Conservation (phyloP, 257 asterid species). For the Schizonepeta tenuifolia region DNA sequence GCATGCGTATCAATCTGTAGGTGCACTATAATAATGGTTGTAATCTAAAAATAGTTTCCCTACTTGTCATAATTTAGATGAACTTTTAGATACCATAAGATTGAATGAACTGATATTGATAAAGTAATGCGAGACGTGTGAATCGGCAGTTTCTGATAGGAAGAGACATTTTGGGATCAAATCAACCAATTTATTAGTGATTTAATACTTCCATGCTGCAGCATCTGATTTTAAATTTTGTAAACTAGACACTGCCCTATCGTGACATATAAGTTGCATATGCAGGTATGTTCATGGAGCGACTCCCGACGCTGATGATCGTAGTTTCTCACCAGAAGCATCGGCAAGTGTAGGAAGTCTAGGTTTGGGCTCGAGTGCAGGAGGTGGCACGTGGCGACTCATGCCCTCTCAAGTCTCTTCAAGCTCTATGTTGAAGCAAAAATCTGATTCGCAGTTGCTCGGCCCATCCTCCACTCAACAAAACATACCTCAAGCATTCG, state of each 20-base stretch:
- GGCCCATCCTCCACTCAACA: slow-evolving; percentile 51
- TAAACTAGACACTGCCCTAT: background rate
- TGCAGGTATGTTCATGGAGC: slow-evolving; percentile 71
- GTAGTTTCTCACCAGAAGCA: slow-evolving; percentile 63
- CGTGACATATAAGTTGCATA: slow-evolving; percentile 18
- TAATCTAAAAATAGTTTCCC: background rate
- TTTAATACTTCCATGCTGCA: background rate
- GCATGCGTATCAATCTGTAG: too few species aligned
- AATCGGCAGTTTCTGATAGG: background rate
- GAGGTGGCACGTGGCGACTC: slow-evolving; percentile 62
- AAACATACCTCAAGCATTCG: slow-evolving; percentile 50
- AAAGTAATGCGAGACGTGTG: background rate
- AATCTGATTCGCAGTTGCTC: slow-evolving; percentile 52
- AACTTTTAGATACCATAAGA: background rate
- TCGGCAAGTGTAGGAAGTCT: slow-evolving; percentile 56
- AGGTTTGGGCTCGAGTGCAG: slow-evolving; percentile 58
- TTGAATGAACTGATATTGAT: background rate
- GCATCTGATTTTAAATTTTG: background rate
- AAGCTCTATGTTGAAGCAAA: slow-evolving; percentile 52
- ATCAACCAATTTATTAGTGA: background rate
- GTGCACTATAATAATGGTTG: background rate
- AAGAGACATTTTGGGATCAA: background rate
- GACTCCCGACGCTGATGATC: slow-evolving; percentile 52
- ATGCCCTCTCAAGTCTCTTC: slow-evolving; percentile 70
- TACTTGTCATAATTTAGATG: background rate